These are phyloP conservation scores for Gracilaria domingensis DNA, from an alignment of 23 red algal genomes.

Conservation along the genomic window DNA sequence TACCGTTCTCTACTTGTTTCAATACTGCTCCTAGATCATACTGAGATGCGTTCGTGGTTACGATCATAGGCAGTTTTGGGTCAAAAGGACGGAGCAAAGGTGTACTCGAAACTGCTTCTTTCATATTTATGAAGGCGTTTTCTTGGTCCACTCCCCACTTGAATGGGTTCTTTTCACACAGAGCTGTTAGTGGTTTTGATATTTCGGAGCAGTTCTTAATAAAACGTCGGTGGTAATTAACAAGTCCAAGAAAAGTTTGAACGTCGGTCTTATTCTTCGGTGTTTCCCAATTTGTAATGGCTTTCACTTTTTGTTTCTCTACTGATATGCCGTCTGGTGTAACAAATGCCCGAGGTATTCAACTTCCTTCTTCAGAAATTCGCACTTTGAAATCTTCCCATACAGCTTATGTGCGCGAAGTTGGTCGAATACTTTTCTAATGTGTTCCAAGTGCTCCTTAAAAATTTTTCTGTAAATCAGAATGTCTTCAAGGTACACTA, in stretches of 20 bases:
- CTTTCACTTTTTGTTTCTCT: neutral
- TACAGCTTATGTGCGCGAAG: neutral
- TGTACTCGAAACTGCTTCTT: neutral
- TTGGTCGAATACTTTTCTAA: neutral
- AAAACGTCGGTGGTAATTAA: conserved; percentile 38
- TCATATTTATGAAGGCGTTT: neutral
- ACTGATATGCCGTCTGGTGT: neutral
- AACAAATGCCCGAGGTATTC: neutral
- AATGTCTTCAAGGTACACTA: conserved; percentile 13
- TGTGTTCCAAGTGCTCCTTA: conserved; percentile 21
- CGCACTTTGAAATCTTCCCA: neutral
- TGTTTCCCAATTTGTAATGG: conserved; percentile 7
- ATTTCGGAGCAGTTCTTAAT: neutral
- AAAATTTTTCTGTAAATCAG: neutral
- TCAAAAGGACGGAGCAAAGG: conserved; percentile 21
- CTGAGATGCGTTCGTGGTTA: conserved; percentile 14
- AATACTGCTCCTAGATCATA: conserved; percentile 23
- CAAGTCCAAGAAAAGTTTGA: conserved; percentile 9
- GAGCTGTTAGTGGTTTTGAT: neutral
- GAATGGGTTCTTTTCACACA: neutral
- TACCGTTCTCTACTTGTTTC: neutral
- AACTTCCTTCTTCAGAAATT: neutral
- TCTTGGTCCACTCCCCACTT: neutral
- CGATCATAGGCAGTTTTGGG: neutral
- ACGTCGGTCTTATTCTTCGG: neutral